Conservation (phyloP, 371 early-diverging fungal genomes). For the Rhizopus delemar region DNA sequence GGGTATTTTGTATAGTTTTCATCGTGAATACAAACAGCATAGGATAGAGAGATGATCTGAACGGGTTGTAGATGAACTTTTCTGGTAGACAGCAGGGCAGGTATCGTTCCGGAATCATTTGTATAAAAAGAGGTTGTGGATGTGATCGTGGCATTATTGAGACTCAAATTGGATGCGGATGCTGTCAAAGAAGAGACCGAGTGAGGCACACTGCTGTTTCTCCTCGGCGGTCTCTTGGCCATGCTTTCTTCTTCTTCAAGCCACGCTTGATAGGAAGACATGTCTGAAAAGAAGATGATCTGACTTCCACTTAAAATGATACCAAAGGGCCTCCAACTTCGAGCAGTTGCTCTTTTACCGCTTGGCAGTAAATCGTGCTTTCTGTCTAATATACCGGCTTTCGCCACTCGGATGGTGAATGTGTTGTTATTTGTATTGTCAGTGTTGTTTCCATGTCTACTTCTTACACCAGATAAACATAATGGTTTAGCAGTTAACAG, state of each 20-base stretch:
- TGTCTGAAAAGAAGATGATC: conserved; percentile 70
- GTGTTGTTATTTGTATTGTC: conserved; percentile 27
- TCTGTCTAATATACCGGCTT: conserved; percentile 68
- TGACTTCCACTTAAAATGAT: conserved; percentile 78
- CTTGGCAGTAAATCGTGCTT: conserved; percentile 71
- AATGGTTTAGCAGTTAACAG: conserved; percentile 44
- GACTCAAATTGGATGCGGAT: conserved; percentile 8
- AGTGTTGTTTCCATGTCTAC: conserved; percentile 24
- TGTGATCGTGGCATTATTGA: conserved; percentile 16
- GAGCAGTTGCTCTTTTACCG: conserved; percentile 68
- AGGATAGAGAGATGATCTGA: conserved; percentile 65
- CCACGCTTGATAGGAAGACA: conserved; percentile 45
- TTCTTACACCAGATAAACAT: conserved; percentile 47
- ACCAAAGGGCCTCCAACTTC: conserved; percentile 77
- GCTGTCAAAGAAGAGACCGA: conserved; percentile 15
- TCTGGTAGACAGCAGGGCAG: conserved; percentile 12
- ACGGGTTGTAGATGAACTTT: conserved; percentile 32
- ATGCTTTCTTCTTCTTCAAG: conserved; percentile 26
- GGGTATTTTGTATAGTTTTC: conserved; percentile 71
- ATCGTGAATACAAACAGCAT: conserved; percentile 74
- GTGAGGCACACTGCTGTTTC: conserved; percentile 28
- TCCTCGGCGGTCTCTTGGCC: conserved; percentile 4
- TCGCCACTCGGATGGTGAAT: conserved; percentile 66
- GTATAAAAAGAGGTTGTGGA: conserved; percentile 25
- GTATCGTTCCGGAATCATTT: conserved; percentile 16